Evolutionary conservation across 768 basidiomycete genomes (phyloP), one percentile per base, ranked within the genome.

Genomic region (Trametes maxima): DNA sequence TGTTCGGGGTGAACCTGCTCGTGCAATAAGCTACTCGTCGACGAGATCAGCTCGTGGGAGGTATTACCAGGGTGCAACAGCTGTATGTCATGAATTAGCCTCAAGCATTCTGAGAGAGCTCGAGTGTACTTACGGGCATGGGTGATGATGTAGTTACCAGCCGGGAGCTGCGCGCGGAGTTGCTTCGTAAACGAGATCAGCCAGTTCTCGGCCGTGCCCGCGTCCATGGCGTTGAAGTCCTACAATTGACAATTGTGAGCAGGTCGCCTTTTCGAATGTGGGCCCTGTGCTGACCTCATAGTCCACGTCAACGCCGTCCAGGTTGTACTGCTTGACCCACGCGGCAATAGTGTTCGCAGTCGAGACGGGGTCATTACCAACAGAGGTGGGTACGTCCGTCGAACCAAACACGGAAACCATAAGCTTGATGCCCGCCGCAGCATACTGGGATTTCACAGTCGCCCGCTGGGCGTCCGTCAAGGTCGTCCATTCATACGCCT

Each of bases 161-260:
- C 55, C 12, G 76, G 75, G 25, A 78, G 73, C 68, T 75, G 71
- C 33, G 62, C 58, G 22, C 77, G 70, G 3, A 78, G 70, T 55
- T 75, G 71, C 54, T 65, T 63, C 16, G 76, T 78, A 69, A 77
- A 77, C 12, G 72, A 68, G 42, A 71, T 74, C 8, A 78, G 69
- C 77, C 77, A 78, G 5, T 69, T 42, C 73, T 87, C 87, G 2
- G 84, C 88, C 47, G 76, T 73, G 12, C 82, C 79, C 19, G 75
- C 76, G 57, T 85, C 75, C 60, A 88, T 80, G 0, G 87, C 87
- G 64, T 75, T 73, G 66, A 89, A 87, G 65, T 89, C 88, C 84
- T 87, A 57, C 14, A 7, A 19, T 19, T 17, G 36, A 7, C n/a
- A 12, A 35, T 19, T 22, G 28, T 17, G 13, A 48, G 22, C 28